Base-by-base conservation (phyloP, 179 eudicot species). In the Kewa caespitosa region DNA sequence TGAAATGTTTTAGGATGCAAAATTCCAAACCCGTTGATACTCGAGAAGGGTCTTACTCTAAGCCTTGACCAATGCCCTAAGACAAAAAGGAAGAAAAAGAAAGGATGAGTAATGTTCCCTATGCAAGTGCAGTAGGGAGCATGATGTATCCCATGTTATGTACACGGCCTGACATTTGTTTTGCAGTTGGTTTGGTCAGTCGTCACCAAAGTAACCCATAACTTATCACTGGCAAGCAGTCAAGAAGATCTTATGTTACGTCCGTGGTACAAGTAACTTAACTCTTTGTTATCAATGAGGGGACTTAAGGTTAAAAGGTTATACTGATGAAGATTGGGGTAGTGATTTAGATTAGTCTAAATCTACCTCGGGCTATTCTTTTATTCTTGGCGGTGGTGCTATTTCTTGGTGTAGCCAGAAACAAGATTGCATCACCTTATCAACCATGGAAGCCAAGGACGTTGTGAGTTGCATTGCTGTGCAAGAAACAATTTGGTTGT, bases 11-110 rank as follows among this genome's bases (percentile, higher is more conserved):
- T n/a, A 34, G 72, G 2, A 68, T 68, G 72, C 54, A 68, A 4
- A 27, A 68, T 41, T 68, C 72, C 15, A 68, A 41, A 41, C 55
- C n/a, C n/a, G n/a, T 68, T 22, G 54, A 68, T 46, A 68, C 72
- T 39, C 3, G 37, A 69, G 22, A 69, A 69, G 48, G 38, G 60
- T 42, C 34, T n/a, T 4, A 46, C n/a, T n/a, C 17, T 69, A 42
- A 43, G 57, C 27, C 46, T 39, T 39, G 52, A 28, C 3, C 59
- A 69, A 6, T 46, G 59, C 36, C 73, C 38, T 69, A 69, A 69
- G 27, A 69, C 23, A 41, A 6, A 69, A 11, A n/a, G n/a, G 38
- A 46, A 18, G 38, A 69, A 31, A 31, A 32, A n/a, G 34, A 46
- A 15, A 12, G 48, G 6, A 69, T 69, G 60, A 31, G n/a, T 23